Evolutionary conservation across 2,329 filamentous ascomycete genomes (phyloP).

Genomic region (Cladosporium halotolerans): DNA sequence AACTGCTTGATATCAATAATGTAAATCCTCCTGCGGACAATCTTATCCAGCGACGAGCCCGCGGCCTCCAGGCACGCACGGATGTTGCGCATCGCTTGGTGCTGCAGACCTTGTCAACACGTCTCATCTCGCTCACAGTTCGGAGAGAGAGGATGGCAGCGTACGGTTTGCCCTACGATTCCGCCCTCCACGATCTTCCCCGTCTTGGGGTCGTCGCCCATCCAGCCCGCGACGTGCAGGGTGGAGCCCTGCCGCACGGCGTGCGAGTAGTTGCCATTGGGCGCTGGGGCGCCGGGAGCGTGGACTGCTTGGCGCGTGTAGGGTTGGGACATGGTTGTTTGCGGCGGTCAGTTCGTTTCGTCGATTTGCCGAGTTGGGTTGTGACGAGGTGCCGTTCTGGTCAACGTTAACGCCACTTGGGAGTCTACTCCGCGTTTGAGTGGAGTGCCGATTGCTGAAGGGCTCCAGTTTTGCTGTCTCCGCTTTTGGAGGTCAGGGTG

Average conservation of each 20-base stretch:
- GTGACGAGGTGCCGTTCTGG: no score
- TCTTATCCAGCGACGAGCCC: conserved; percentile 13
- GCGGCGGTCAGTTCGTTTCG: no score
- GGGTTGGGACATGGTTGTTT: background rate
- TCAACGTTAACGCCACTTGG: no score
- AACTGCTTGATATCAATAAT: conserved; percentile 18
- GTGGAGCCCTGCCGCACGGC: conserved; percentile 13
- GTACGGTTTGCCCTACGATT: conserved; percentile 16
- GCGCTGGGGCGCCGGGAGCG: conserved; percentile 13
- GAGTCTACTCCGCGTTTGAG: no score
- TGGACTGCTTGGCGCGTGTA: conserved; percentile 11
- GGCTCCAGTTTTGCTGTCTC: no score
- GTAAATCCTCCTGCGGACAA: conserved; percentile 17
- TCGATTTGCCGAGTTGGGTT: no score
- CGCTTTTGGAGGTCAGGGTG: background rate
- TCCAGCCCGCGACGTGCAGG: conserved; percentile 20
- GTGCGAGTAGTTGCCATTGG: conserved; percentile 20
- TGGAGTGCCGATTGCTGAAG: no score
- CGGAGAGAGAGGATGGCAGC: conserved; percentile 23
- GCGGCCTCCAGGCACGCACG: conserved; percentile 15
- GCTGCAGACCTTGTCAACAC: background rate
- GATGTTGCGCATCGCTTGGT: conserved; percentile 17
- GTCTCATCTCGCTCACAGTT: background rate
- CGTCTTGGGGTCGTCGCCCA: conserved; percentile 20
- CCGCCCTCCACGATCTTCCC: conserved; percentile 18